phyloP scores from a whole-genome alignment of 345 rosid species.

The Clarkia xantiana region DNA sequence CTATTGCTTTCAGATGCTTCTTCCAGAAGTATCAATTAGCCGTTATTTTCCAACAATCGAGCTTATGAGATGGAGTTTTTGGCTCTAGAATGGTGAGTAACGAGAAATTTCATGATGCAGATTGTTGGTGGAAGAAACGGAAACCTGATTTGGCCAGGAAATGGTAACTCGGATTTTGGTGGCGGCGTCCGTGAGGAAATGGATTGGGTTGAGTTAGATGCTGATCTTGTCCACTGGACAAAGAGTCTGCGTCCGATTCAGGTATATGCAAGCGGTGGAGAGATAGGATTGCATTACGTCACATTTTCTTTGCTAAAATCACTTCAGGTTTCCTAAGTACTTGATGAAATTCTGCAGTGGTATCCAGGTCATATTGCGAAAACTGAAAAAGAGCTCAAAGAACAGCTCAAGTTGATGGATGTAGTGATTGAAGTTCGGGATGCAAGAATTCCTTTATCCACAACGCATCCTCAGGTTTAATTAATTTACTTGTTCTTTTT shows the following conservation, averaged over 20 bases:
- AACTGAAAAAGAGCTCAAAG: conserved; percentile 80
- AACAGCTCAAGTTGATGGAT: conserved; percentile 91
- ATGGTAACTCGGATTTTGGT: conserved; percentile 13
- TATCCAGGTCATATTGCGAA: conserved; percentile 98
- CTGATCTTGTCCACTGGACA: conserved; percentile 68
- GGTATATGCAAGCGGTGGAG: conserved; percentile 17
- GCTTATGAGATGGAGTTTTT: not conserved
- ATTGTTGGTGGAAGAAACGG: conserved; percentile 49
- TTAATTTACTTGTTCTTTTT: not conserved
- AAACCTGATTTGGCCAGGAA: conserved; percentile 21
- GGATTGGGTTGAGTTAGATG: conserved; percentile 63
- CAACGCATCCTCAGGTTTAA: conserved; percentile 77
- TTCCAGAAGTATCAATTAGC: not conserved
- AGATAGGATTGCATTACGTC: not conserved
- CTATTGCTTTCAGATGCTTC: not conserved
- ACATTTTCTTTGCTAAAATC: not conserved
- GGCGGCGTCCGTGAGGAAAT: conserved; percentile 21
- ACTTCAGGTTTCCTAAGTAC: not conserved
- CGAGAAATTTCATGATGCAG: conserved; percentile 19
- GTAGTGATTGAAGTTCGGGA: conserved; percentile 87
- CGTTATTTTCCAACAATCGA: not conserved
- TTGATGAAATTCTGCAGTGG: conserved; percentile 36
- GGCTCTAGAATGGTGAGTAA: not conserved
- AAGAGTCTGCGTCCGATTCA: conserved; percentile 65
- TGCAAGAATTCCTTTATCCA: conserved; percentile 85